These are phyloP conservation scores for Ostreobium quekettii DNA, from an alignment of 139 green algal genomes.

Conservation along the genomic window DNA sequence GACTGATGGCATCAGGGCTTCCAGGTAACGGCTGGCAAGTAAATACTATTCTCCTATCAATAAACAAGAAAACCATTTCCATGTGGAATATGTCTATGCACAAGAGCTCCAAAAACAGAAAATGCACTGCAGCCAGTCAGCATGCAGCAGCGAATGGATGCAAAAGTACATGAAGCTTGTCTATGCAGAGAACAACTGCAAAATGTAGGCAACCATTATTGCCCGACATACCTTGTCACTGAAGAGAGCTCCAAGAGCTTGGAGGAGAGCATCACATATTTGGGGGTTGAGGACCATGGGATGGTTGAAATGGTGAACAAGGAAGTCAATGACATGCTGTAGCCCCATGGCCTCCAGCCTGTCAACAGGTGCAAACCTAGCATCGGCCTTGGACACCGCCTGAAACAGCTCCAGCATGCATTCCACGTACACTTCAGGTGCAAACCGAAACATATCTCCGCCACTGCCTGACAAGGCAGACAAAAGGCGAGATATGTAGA, in stretches of 20 bases:
- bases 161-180: too few species aligned
- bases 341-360: conserved; percentile 17
- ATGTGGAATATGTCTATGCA: too few species aligned
- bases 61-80: too few species aligned
- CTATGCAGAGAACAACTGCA: too few species aligned
- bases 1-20: too few species aligned
- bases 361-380: conserved; percentile 1
- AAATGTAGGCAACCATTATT: too few species aligned
- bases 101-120: too few species aligned
- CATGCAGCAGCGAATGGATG: too few species aligned
- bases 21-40: too few species aligned
- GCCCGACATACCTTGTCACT: conserved; percentile 34
- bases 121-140: too few species aligned
- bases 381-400: conserved; percentile 28
- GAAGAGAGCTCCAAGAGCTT: conserved; percentile 45
- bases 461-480: not conserved
- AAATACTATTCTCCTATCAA: too few species aligned
- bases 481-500: conserved; percentile 12
- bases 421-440: conserved; percentile 61
- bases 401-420: conserved; percentile 57
- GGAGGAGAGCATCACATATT: conserved; percentile 46
- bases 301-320: conserved; percentile 43
- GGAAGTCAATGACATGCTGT: conserved; percentile 21
- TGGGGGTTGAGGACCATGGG: conserved; percentile 51
- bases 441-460: conserved; percentile 25